Base-by-base conservation (phyloP, 2,329 filamentous ascomycete genomes). In the Fusarium sulawesiense region DNA sequence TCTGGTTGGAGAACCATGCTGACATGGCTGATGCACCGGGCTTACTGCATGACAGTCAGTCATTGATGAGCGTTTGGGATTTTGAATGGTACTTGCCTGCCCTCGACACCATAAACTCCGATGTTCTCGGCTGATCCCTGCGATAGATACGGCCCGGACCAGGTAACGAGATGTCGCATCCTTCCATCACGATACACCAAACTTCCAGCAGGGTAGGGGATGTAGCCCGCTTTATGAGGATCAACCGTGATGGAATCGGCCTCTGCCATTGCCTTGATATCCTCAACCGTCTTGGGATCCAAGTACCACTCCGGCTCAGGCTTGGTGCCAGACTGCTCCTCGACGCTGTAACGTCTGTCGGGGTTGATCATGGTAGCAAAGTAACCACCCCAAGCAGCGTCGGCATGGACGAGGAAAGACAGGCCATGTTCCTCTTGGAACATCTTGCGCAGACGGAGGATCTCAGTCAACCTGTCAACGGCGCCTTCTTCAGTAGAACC, bases 371-470 rank as follows among this genome's bases (percentile, higher is more conserved):
- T 84, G 0, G 80, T 80, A 27, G 78, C 77, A 57, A 85, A 86
- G 56, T 86, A 86, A 0, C 84, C 84, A 20, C 84, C 83, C 84
- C 84, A 86, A 1, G 83, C 83, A 1, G 82, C 84, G 63, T 85
- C 84, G 2, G 77, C 81, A 54, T 85, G 84, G 10, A 86, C 76
- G 0, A 83, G 59, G 53, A 85, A 85, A 0, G 82, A 84, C 0
- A 85, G 70, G 0, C 83, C 83, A 20, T 77, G 60, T 5, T 75
- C 73, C 48, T 74, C 73, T 65, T 84, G 81, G 50, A 81, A 81
- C 21, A 78, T 70, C n/a, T 79, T 75, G 6, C 83, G 80, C 7
- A 85, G 68, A 1, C 73, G 67, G 4, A 85, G 49, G 20, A 85
- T 80, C 0, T 77, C 67, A 2, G 70, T 68, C 1, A 85, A 68